Percentiles rank a stretch among this genome's conserved stretches.
Evolutionary conservation across 139 green algal species (phyloP).

Genomic region (Marvania coccoides): DNA sequence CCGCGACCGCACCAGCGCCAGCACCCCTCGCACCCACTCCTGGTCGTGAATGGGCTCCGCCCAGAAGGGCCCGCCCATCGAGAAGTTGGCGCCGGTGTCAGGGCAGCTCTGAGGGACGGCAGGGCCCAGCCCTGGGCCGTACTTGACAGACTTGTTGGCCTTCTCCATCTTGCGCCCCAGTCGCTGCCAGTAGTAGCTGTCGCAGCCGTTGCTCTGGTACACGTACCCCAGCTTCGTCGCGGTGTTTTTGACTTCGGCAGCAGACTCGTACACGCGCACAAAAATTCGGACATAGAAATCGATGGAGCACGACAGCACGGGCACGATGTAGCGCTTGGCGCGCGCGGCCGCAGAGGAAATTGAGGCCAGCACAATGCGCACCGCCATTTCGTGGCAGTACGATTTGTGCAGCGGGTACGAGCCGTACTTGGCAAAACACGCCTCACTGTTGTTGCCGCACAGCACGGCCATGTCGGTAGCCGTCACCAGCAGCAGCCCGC

Average conservation of each 20-base stretch:
- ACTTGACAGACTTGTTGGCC: constrained; percentile 42
- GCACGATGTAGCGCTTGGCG: constrained; percentile 89
- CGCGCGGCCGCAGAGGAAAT: constrained; percentile 56
- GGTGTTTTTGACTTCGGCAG: constrained; percentile 53
- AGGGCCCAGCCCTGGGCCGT: constrained; percentile 47
- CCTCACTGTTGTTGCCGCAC: constrained; percentile 90
- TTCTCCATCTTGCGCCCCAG: constrained; percentile 31
- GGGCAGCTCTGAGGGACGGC: constrained; percentile 57
- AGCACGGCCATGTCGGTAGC: constrained; percentile 98
- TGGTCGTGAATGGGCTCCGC: constrained; percentile 77
- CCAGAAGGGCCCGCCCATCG: constrained; percentile 96
- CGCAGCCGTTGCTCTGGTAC: constrained; percentile 85
- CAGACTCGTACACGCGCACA: constrained; percentile 79
- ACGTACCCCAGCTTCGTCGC: constrained; percentile 80
- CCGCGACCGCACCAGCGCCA: constrained; percentile 13
- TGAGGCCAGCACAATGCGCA: constrained; percentile 88
- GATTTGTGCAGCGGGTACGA: constrained; percentile 80
- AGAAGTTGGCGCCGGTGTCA: constrained; percentile 59
- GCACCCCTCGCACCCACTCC: constrained; percentile 48
- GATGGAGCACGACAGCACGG: constrained; percentile 81
- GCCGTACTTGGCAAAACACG: constrained; percentile 93
- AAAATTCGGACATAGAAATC: constrained; percentile 98
- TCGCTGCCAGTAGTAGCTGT: constrained; percentile 82
- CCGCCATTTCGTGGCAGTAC: constrained; percentile 92
- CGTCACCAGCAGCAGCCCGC: constrained; percentile 89